Evolutionary conservation across 495 filamentous ascomycete genomes (phyloP), one percentile per base, ranked within the genome.

Genomic region (Saxispiralis lemnorum): DNA sequence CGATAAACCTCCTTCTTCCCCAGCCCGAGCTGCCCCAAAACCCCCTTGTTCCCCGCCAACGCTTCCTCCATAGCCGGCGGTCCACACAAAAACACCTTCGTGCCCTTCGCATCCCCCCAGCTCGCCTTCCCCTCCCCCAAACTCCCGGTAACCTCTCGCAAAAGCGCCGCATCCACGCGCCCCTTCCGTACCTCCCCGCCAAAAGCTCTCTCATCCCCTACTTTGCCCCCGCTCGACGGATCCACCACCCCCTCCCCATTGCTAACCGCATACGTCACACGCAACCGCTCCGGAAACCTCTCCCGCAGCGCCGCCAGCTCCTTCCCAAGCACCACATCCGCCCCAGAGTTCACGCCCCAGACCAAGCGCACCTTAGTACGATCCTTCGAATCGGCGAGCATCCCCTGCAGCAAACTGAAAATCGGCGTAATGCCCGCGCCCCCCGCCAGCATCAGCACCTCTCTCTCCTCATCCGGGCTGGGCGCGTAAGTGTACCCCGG

Each of bases 61-160:
- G 71, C 61, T 33, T 59, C 58, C 56, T 78, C 71, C 73, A 80
- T 76, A 1, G 66, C 65, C 24, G 72, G 72, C 16, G 75, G 74
- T 1, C 77, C 78, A 48, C 76, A 81, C 4, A 82, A 65, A 49
- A 81, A 75, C 7, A 82, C 67, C 53, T 78, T 78, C 2, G 60
- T 61, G 44, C 67, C 64, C 49, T 46, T 48, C 18, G 11, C 46
- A 43, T 53, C 50, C 2, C 50, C 50, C 31, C 31, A 53, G 24
- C 24, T 28, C 12, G 31, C 30, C 2, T 38, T 43, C 18, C 54
- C 48, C 18, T 63, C 54, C 6, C 38, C 44, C 0, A 63, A 57
- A 28, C 54, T 55, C 31, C 59, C 44, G 13, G 69, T 59, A 1
- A 71, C 63, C 35, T 65, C 61, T 48, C 67, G 59, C 47, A 81